Conservation (phyloP, 2,329 filamentous ascomycete species). For the Kalmusia sp. region DNA sequence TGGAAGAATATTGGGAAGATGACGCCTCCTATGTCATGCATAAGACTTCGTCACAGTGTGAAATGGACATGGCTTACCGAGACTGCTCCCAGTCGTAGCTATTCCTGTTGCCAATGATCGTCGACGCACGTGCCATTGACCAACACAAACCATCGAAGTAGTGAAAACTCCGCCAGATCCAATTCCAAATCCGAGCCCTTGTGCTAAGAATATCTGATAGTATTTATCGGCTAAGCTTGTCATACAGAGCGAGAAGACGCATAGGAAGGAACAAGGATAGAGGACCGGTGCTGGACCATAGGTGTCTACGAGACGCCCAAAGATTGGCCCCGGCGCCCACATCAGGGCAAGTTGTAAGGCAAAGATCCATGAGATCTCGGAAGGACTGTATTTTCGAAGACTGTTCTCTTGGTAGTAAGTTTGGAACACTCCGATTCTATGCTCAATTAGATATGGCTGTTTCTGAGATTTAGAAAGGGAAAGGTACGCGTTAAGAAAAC, state of each 20-base stretch:
- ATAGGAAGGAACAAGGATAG: constrained; percentile 55
- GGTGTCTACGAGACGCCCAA: constrained; percentile 66
- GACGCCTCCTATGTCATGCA: constrained; percentile 11
- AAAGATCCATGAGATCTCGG: constrained; percentile 51
- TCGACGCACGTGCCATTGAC: constrained; percentile 55
- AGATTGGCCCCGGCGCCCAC: constrained; percentile 61
- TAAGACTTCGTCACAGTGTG: background rate
- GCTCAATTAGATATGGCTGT: background rate
- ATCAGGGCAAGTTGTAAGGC: constrained; percentile 50
- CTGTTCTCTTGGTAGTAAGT: constrained; percentile 48
- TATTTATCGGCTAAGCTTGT: constrained; percentile 59
- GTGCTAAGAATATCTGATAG: constrained; percentile 59
- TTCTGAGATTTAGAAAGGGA: background rate
- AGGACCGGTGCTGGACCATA: constrained; percentile 65
- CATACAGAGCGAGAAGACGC: constrained; percentile 68
- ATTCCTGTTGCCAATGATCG: constrained; percentile 55
- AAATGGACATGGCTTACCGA: constrained; percentile 36
- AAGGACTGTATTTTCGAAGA: constrained; percentile 37
- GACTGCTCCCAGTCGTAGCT: constrained; percentile 53
- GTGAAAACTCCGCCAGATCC: constrained; percentile 58
- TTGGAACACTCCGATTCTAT: constrained; percentile 48
- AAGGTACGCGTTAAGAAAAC: constrained; percentile 16
- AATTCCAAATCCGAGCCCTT: constrained; percentile 58
- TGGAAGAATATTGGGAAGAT: constrained; percentile 20
- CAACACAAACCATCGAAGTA: constrained; percentile 46